Base-by-base conservation (phyloP, 192 early-diverging fungal species). In the Coemansia sp. region DNA sequence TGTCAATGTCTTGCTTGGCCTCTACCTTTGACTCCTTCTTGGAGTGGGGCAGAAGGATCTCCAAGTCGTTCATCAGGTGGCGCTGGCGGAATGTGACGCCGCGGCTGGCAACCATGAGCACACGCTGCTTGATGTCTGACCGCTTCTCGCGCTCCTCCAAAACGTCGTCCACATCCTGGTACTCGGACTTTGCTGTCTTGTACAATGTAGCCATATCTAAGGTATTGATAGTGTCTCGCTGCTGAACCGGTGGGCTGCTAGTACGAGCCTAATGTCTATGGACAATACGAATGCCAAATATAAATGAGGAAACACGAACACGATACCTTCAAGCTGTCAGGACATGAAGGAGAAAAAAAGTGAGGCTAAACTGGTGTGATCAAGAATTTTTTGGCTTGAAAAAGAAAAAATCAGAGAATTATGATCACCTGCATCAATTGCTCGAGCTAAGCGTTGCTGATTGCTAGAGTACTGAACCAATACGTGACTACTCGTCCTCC, bases 21-120 rank as follows among this genome's bases (percentile, higher is more conserved):
- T 97, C 95, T 23, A 97, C 83, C 76, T 99, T 99, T 63, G 88
- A 84, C 76, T 97, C 95, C 78, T 97, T 97, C 83, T 97, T 97
- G 35, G 92, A 85, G 74, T 99, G 97, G 56, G 97, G 97, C 61
- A 97, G 85, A 26, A 99, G 75, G 18, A 85, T 82, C 56, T 87
- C 86, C 62, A 97, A 84, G 83, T 99, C 97, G 56, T 87, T 89
- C 76, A 99, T 74, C 60, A 99, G 76, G 75, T 99, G 97, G 31
- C 97, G 90, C 53, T 95, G 93, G 66, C 95, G 92, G 83, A 63
- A 70, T 59, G 74, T 82, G 62, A 94, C 90, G 55, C 96, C 96
- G 26, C 96, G 86, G 37, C 94, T 95, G 53, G 93, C 90, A 26
- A 97, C 83, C 48, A 94, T 66, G 43, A 99, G 82, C 14, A 97